A percentile compares a stretch with the other conserved stretches of the same genome.
phyloP scores from a whole-genome alignment of 2,329 filamentous ascomycete genomes.

The Myriosclerotinia duriaeana region DNA sequence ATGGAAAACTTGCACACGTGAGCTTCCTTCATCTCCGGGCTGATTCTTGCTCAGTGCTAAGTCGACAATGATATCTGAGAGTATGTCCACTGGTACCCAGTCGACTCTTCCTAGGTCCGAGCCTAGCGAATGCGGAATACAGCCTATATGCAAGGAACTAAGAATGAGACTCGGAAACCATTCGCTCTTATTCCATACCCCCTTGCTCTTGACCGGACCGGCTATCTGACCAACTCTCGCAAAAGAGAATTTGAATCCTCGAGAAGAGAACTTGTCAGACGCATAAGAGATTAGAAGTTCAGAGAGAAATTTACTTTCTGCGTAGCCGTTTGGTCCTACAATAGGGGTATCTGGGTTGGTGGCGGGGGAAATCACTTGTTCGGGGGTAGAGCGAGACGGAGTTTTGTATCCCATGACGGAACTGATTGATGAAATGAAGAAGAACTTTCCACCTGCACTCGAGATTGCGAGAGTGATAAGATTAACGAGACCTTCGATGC shows the following conservation, averaged over 20 bases:
- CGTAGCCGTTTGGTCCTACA: constrained; percentile 30
- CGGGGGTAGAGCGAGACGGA: constrained; percentile 31
- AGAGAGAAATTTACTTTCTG: constrained; percentile 35
- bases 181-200: constrained; percentile 9
- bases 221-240: constrained; percentile 51
- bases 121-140: neutral
- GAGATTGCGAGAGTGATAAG: constrained; percentile 37
- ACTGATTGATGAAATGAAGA: constrained; percentile 38
- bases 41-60: neutral
- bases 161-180: constrained; percentile 14
- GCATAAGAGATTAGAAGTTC: constrained; percentile 46
- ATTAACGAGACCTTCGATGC: constrained; percentile 43
- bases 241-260: constrained; percentile 37
- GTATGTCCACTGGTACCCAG: constrained; percentile 13
- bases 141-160: constrained; percentile 4
- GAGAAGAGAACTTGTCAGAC: constrained; percentile 43
- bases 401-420: constrained; percentile 35
- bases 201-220: constrained; percentile 32
- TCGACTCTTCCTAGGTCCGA: neutral
- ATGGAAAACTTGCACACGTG: neutral
- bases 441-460: constrained; percentile 24
- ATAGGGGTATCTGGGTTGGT: constrained; percentile 10
- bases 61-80: neutral
- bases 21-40: accelerated
- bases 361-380: neutral